Base-by-base conservation (phyloP, 345 rosid genomes). In the Aquilaria sinensis region DNA sequence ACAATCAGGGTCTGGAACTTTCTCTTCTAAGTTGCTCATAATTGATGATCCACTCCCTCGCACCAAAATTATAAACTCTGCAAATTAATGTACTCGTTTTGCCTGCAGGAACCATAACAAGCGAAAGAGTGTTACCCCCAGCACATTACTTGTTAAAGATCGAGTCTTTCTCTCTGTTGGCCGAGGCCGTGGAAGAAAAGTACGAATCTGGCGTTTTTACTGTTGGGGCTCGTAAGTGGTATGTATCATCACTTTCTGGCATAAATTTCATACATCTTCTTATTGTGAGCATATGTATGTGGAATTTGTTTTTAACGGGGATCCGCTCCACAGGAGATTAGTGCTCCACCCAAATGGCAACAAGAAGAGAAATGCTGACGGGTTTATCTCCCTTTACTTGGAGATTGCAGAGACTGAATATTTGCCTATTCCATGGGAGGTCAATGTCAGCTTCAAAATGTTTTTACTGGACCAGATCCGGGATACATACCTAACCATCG, bases 301-400 rank as follows among this genome's bases (percentile, higher is more conserved):
- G 7, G 6, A 12, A 5, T 12, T 5, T n/a, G n/a, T n/a, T n/a
- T n/a, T n/a, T n/a, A 1, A 16, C n/a, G n/a, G n/a, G n/a, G n/a
- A n/a, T n/a, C n/a, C 2, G 14, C 1, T 61, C 4, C 34, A 13
- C 33, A 77, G 80, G 84, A 77, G 69, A 62, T 41, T 82, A 55
- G 52, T 60, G 32, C 50, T 82, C 32, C 64, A 82, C 55, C 75
- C 71, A 47, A 62, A 34, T 10, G 87, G 82, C 37, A 77, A 77
- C 37, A 14, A 0, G 2, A 53, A 74, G 12, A 72, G 71, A 4
- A 65, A 73, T 16, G 74, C 72, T 58, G 33, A 10, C n/a, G 66
- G 56, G 34, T 47, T 68, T 60, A 58, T 82, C 12, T 81, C 67
- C 15, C n/a, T n/a, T n/a, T n/a, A n/a, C n/a, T n/a, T n/a, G n/a